phyloP scores from a whole-genome alignment of 106 monocot species.

The Platanthera guangdongensis region DNA sequence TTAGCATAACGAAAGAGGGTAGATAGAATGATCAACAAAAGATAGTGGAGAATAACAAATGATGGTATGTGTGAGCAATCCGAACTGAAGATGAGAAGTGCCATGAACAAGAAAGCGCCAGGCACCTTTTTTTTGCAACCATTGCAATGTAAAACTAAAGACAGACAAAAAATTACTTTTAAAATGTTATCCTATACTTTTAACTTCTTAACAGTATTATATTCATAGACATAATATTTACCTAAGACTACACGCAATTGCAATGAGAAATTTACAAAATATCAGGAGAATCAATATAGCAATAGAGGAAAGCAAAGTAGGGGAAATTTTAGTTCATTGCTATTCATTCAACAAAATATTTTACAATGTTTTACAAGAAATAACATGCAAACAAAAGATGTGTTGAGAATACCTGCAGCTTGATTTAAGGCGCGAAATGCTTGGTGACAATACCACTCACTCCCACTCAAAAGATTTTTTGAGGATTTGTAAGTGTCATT shows the following conservation, averaged over 20 bases:
- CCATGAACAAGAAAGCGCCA: too few relatives aligned
- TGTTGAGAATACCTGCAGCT: conserved; percentile 71
- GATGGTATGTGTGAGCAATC: not conserved
- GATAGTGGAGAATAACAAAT: not conserved
- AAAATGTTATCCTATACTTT: too few relatives aligned
- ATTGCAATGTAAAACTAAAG: too few relatives aligned
- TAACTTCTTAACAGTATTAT: too few relatives aligned
- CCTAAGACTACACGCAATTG: not conserved
- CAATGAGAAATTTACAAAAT: not conserved
- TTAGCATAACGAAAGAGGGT: not conserved
- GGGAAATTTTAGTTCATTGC: not conserved
- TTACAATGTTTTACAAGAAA: not conserved
- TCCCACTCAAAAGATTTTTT: conserved; percentile 79
- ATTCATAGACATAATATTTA: not conserved
- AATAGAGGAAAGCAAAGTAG: not conserved
- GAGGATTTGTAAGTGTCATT: conserved; percentile 81
- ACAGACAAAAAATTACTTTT: too few relatives aligned
- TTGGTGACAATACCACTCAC: conserved; percentile 98
- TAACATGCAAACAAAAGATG: not conserved
- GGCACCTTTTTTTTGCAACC: too few relatives aligned
- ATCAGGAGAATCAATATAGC: not conserved
- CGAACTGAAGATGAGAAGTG: not conserved
- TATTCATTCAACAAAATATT: not conserved
- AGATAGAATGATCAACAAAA: not conserved
- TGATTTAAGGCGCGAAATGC: conserved; percentile 99